Percentiles rank a stretch among this genome's conserved stretches.
These are phyloP conservation scores for Penstemon barbatus DNA, from an alignment of 257 asterid species.

Conservation along the genomic window DNA sequence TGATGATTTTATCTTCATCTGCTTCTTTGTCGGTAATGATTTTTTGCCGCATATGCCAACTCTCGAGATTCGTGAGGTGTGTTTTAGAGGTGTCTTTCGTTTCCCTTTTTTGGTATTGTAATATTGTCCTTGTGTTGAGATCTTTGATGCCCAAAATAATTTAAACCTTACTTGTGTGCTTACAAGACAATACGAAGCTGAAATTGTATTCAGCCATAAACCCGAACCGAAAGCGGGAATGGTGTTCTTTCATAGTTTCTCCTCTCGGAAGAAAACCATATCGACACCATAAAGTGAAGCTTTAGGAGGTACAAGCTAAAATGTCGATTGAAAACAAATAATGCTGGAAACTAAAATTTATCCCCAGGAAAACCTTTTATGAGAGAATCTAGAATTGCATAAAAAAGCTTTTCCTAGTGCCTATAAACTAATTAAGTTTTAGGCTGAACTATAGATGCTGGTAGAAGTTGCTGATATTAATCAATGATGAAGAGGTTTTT, in stretches of 20 bases:
- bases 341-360: not conserved
- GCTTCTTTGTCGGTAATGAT: slow-evolving; percentile 98
- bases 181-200: not conserved
- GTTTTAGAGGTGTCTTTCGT: slow-evolving; percentile 27
- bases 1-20: slow-evolving; percentile 93
- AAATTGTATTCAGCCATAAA: not conserved
- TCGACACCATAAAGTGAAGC: not conserved
- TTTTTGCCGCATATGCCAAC: slow-evolving; percentile 99
- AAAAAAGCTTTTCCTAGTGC: no score
- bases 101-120: slow-evolving; percentile 18
- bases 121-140: slow-evolving; percentile 1
- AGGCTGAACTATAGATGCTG: not conserved
- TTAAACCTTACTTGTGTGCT: slow-evolving; percentile 13
- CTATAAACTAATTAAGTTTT: not conserved
- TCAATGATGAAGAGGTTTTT: slow-evolving; percentile 9
- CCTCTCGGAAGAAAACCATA: not conserved
- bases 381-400: not conserved
- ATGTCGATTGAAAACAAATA: not conserved
- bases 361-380: not conserved
- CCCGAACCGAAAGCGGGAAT: not conserved
- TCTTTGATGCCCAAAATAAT: slow-evolving; percentile 1
- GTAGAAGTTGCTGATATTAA: slow-evolving; percentile 11
- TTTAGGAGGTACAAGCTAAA: not conserved
- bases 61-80: slow-evolving; percentile 97
- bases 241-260: slow-evolving; percentile 5